phyloP scores from a whole-genome alignment of 768 basidiomycete species.

The Dendrothele bispora region DNA sequence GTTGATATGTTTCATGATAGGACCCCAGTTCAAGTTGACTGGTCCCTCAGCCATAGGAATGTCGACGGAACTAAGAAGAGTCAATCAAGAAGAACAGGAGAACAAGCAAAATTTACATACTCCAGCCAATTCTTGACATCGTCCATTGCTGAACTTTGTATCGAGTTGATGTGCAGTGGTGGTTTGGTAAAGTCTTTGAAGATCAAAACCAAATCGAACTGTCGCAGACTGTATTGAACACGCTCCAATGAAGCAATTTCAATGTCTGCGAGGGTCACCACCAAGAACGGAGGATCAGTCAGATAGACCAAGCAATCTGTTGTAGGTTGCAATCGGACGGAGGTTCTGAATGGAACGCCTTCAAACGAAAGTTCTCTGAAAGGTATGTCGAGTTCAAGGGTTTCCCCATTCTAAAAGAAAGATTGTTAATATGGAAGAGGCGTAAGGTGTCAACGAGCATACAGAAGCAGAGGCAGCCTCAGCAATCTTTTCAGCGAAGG shows the following conservation, averaged over 20 bases:
- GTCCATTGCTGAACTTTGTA: conserved; percentile 86
- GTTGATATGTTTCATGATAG: conserved; percentile 98
- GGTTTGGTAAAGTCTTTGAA: conserved; percentile 94
- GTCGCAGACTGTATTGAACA: conserved; percentile 93
- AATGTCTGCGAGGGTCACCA: conserved; percentile 91
- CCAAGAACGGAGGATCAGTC: conserved; percentile 93
- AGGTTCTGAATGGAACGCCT: conserved; percentile 94
- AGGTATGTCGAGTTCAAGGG: conserved; percentile 92
- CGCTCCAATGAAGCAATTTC: conserved; percentile 97
- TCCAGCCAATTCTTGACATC: conserved; percentile 99
- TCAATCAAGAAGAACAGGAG: not conserved
- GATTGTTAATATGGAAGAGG: conserved; percentile 1
- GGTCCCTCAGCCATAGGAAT: conserved; percentile 94
- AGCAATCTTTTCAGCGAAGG: conserved; percentile 89
- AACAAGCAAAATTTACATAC: conserved; percentile 46
- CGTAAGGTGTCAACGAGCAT: conserved; percentile 23
- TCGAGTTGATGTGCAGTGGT: conserved; percentile 95
- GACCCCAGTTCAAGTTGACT: conserved; percentile 97
- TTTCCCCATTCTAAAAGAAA: conserved; percentile 57
- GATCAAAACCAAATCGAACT: conserved; percentile 96
- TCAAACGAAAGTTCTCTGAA: conserved; percentile 97
- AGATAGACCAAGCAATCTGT: conserved; percentile 96
- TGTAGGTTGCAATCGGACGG: conserved; percentile 92
- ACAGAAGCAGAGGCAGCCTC: conserved; percentile 81
- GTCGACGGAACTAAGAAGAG: conserved; percentile 80